Percentiles rank a stretch among this genome's conserved stretches.
phyloP scores from a whole-genome alignment of 306 rosid genomes.

The Castanopsis chinensis region DNA sequence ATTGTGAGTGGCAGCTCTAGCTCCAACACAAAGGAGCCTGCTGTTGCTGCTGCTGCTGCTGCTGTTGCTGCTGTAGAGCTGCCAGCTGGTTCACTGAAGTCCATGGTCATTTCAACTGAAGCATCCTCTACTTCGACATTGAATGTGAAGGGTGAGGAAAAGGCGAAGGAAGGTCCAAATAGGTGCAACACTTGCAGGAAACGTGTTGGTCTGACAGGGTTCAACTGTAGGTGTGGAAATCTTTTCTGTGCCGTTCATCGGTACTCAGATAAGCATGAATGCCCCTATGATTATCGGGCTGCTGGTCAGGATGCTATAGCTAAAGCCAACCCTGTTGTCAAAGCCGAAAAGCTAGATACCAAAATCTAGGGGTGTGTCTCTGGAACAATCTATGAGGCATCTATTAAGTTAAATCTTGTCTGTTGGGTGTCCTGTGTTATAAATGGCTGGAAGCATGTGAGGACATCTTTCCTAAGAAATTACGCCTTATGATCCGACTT shows the following conservation, averaged over 20 bases:
- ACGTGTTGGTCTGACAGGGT: constrained; percentile 43
- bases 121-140: constrained; percentile 1
- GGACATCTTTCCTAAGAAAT: neutral
- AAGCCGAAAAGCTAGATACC: constrained; percentile 37
- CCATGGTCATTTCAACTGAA: constrained; percentile 15
- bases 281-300: constrained; percentile 30
- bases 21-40: constrained; percentile 12
- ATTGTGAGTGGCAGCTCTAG: constrained; percentile 33
- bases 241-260: constrained; percentile 42
- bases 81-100: constrained; percentile 1
- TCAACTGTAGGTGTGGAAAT: constrained; percentile 43
- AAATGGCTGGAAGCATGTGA: constrained; percentile 14
- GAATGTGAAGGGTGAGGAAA: constrained; percentile 24
- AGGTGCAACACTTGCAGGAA: constrained; percentile 43
- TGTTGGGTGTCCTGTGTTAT: constrained; percentile 9
- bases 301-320: constrained; percentile 36
- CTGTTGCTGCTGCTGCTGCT: neutral
- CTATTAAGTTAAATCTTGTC: constrained; percentile 2
- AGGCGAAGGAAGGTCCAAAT: constrained; percentile 33
- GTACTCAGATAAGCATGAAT: constrained; percentile 40
- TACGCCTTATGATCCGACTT: constrained; percentile 1
- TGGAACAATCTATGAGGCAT: neutral
- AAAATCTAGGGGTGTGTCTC: constrained; percentile 18
- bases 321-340: constrained; percentile 48
- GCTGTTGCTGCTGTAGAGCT: constrained; percentile 1